Evolutionary conservation across 805 yeast genomes (phyloP), one percentile per base, ranked within the genome.

Genomic region (Ogataea paraovalis): DNA sequence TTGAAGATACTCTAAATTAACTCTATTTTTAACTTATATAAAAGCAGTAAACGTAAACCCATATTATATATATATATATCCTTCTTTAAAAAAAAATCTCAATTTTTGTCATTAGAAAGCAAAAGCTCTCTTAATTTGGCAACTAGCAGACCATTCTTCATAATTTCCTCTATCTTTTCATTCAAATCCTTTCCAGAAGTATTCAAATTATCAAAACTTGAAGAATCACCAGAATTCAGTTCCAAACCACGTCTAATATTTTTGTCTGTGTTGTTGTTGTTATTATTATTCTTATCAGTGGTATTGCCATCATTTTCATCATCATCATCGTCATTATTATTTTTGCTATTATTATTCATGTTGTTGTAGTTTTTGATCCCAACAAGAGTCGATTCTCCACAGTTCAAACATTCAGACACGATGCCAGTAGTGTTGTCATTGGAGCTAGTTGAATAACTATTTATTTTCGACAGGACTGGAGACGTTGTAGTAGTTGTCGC

Each of bases 131-230:
- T 30, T 8, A 30, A 14, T 30, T 30, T 49, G n/a, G 48, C 49
- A 12, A 57, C 51, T 28, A 60, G 37, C 30, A 38, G 40, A 28
- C 52, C 45, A 43, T 59, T 54, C 12, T 48, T 49, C 44, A 56
- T 41, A 22, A 61, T 56, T 13, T 52, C 50, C 13, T 52, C 51
- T 28, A 59, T 54, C 38, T 58, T 57, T 5, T 36, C 42, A 8
- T 45, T 47, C 33, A 57, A 52, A 23, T 58, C 56, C 14, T 46
- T 40, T 25, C 28, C 28, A 25, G 28, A 25, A 25, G 28, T 10
- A 25, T 25, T 25, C 10, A 25, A 25, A 25, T 48, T 34, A 10
- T 34, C 20, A 4, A 34, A 34, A 4, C 8, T 30, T 12, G 16
- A 14, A 30, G 34, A 30, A 30, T 30, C 4, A 14, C 34, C 34